Evolutionary conservation across 2,329 filamentous ascomycete species (phyloP).

Genomic region (Zasmidium cellare): DNA sequence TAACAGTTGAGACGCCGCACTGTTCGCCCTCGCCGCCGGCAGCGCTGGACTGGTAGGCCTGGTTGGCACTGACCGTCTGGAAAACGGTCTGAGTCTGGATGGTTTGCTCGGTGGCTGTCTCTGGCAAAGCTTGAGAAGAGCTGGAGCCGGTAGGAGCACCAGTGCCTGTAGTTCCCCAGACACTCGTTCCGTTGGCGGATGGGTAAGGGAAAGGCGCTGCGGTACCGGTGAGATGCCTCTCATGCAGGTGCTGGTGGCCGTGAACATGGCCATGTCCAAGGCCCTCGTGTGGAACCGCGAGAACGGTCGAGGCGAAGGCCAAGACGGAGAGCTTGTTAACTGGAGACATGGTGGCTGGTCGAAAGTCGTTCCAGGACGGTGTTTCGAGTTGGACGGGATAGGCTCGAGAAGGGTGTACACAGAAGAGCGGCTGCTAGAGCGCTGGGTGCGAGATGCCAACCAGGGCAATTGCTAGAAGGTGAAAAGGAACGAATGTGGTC

Average conservation of each 20-base stretch:
- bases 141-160: conserved; percentile 14
- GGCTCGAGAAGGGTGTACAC: neutral
- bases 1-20: conserved; percentile 38
- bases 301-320: conserved; percentile 43
- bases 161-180: conserved; percentile 27
- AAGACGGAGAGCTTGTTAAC: conserved; percentile 43
- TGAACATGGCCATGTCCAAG: conserved; percentile 30
- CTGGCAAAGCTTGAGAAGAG: conserved; percentile 1
- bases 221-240: conserved; percentile 18
- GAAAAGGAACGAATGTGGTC: conserved; percentile 37
- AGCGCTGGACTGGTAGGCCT: conserved; percentile 4
- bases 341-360: conserved; percentile 34
- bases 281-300: conserved; percentile 31
- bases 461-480: conserved; percentile 40
- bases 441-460: conserved; percentile 39
- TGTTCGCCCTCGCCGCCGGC: conserved; percentile 7
- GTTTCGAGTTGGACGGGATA: conserved; percentile 5
- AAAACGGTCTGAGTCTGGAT: conserved; percentile 20
- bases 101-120: conserved; percentile 8
- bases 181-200: conserved; percentile 28
- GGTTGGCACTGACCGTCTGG: conserved; percentile 17
- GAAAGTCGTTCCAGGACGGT: conserved; percentile 15
- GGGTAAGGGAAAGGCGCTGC: conserved; percentile 31
- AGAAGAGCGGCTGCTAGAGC: conserved; percentile 41
- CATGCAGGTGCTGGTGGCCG: conserved; percentile 30